Conservation (phyloP, 441 rosid species). For the Pelargonium citronellum region DNA sequence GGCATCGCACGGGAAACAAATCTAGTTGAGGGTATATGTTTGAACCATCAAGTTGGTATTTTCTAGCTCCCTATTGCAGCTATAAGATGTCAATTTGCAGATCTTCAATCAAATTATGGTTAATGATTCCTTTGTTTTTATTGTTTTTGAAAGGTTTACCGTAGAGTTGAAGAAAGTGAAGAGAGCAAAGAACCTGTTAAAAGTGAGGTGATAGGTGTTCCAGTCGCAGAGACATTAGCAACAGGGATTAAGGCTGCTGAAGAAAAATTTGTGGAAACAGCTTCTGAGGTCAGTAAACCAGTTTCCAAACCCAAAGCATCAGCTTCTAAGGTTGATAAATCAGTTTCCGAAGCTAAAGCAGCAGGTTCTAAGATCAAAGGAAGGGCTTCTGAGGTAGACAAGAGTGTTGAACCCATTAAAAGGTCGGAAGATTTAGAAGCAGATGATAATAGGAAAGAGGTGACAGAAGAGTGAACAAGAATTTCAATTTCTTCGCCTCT, state of each 20-base stretch:
- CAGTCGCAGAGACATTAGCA: conserved; percentile 14
- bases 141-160: conserved; percentile 38
- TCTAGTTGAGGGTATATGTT: too few species aligned
- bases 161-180: conserved; percentile 46
- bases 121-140: background rate
- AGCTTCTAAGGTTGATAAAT: background rate
- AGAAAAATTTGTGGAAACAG: conserved; percentile 16
- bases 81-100: conserved; percentile 4
- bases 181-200: conserved; percentile 5
- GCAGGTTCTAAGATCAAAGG: background rate
- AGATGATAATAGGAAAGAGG: conserved; percentile 20
- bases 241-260: conserved; percentile 14
- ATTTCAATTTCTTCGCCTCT: background rate
- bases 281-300: background rate
- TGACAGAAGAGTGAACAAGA: conserved; percentile 16
- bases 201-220: background rate
- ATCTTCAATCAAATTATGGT: background rate
- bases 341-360: background rate
- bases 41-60: too few species aligned
- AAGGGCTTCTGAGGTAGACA: background rate
- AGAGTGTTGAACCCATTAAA: background rate
- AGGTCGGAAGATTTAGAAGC: conserved; percentile 11
- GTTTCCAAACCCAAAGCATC: conserved; percentile 9
- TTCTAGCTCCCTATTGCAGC: background rate
- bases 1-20: too few species aligned